Percentiles rank a stretch among this genome's conserved stretches.
Evolutionary conservation across 2,329 filamentous ascomycete genomes (phyloP).

Genomic region (Neocatenulostroma microsporum): DNA sequence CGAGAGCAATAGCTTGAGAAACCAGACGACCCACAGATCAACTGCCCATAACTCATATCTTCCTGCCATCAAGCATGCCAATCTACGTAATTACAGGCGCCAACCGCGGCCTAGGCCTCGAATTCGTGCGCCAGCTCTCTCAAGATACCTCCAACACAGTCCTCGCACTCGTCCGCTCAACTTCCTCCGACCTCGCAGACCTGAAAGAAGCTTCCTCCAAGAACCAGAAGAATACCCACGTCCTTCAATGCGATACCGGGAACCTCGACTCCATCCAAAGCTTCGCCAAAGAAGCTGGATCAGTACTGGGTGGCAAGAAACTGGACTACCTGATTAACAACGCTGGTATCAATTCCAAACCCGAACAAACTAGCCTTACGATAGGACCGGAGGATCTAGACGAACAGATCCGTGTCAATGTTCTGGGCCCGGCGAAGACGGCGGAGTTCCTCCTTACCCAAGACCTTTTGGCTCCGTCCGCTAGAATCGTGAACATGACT

Average conservation of each 20-base stretch:
- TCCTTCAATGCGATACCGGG: conserved; percentile 36
- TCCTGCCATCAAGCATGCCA: conserved; percentile 6
- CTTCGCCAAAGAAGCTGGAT: conserved; percentile 29
- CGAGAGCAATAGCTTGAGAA: no score
- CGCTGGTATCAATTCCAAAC: conserved; percentile 35
- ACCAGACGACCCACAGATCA: no score
- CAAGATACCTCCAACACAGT: conserved; percentile 28
- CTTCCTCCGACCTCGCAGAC: conserved; percentile 22
- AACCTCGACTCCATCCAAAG: conserved; percentile 29
- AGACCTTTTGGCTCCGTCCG: conserved; percentile 23
- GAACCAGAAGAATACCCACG: conserved; percentile 29
- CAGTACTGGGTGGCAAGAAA: conserved; percentile 28
- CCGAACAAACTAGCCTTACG: conserved; percentile 32
- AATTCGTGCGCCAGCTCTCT: conserved; percentile 44
- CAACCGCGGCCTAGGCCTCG: conserved; percentile 42
- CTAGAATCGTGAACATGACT: conserved; percentile 30
- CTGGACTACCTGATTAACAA: conserved; percentile 38
- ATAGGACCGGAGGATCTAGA: conserved; percentile 32
- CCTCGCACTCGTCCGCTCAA: conserved; percentile 34
- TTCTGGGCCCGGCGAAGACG: conserved; percentile 41
- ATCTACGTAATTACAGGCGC: conserved; percentile 35
- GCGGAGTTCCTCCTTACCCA: conserved; percentile 31
- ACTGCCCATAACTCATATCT: no score
- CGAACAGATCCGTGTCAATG: conserved; percentile 39
- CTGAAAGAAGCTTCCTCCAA: conserved; percentile 21